Evolutionary conservation across 768 basidiomycete genomes (phyloP).

Genomic region (Pisolithus tinctorius): DNA sequence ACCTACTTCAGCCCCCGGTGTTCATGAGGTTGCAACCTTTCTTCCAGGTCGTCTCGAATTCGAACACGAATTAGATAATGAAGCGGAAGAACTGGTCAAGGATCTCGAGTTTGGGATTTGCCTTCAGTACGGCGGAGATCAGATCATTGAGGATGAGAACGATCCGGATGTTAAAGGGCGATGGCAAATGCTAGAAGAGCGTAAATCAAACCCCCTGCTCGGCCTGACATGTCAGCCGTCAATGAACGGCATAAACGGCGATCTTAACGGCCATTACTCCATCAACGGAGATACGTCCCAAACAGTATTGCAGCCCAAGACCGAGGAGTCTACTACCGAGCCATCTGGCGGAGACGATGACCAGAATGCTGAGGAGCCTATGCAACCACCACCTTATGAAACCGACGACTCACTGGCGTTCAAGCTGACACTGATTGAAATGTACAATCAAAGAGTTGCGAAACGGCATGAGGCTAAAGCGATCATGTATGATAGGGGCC

Average conservation of each 20-base stretch:
- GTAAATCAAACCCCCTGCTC: conserved; percentile 18
- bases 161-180: conserved; percentile 64
- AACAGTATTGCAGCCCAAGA: conserved; percentile 25
- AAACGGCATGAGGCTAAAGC: conserved; percentile 81
- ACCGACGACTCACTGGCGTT: conserved; percentile 77
- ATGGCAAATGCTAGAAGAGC: conserved; percentile 35
- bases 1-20: conserved; percentile 83
- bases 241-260: conserved; percentile 18
- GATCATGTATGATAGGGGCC: conserved; percentile 84
- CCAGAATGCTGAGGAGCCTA: conserved; percentile 55
- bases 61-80: conserved; percentile 95
- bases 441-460: conserved; percentile 85
- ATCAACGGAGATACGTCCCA: conserved; percentile 31
- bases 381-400: conserved; percentile 74
- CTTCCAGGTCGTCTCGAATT: conserved; percentile 98
- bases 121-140: conserved; percentile 75
- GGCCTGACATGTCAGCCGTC: conserved; percentile 19
- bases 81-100: conserved; percentile 92
- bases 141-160: conserved; percentile 70
- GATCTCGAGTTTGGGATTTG: conserved; percentile 95
- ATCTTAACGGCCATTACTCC: conserved; percentile 28
- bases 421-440: conserved; percentile 84
- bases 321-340: conserved; percentile 43
- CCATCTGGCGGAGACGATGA: conserved; percentile 44
- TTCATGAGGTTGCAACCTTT: conserved; percentile 88